Percentiles rank a stretch among this genome's conserved stretches.
These are phyloP conservation scores for Caryopteris hybrid DNA, from an alignment of 305 asterid species.

Conservation along the genomic window DNA sequence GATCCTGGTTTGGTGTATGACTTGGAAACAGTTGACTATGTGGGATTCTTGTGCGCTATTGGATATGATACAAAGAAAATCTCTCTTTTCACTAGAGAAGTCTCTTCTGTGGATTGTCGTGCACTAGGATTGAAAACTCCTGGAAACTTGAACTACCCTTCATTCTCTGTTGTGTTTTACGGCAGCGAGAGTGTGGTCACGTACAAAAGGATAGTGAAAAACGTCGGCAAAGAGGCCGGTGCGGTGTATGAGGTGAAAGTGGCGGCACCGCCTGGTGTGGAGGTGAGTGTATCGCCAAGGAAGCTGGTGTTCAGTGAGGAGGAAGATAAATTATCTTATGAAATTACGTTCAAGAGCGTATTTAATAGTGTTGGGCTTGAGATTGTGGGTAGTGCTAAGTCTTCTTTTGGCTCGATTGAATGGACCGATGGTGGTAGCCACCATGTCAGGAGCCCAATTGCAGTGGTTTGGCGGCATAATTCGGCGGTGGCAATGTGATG, in stretches of 20 bases:
- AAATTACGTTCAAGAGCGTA: constrained; percentile 47
- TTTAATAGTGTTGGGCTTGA: constrained; percentile 15
- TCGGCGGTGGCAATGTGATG: constrained; percentile 51
- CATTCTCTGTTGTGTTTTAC: constrained; percentile 63
- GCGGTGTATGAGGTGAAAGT: constrained; percentile 58
- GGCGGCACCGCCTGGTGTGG: constrained; percentile 62
- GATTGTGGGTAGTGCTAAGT: constrained; percentile 24
- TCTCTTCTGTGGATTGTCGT: constrained; percentile 44
- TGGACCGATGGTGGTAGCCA: constrained; percentile 59
- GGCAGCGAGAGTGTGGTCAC: constrained; percentile 34
- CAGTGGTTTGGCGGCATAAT: constrained; percentile 43
- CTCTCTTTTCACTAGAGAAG: constrained; percentile 37
- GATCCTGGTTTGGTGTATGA: constrained; percentile 87
- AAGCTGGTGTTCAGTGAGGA: constrained; percentile 49
- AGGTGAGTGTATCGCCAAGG: constrained; percentile 62
- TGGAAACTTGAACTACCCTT: constrained; percentile 81
- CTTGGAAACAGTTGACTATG: constrained; percentile 38
- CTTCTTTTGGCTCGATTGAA: constrained; percentile 65
- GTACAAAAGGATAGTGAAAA: constrained; percentile 59
- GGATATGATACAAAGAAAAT: constrained; percentile 48
- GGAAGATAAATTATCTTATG: constrained; percentile 47
- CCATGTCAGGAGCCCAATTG: constrained; percentile 66
- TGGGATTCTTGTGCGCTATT: constrained; percentile 66
- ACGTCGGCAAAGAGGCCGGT: constrained; percentile 46
- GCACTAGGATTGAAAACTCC: constrained; percentile 38